Evolutionary conservation across 2,329 filamentous ascomycete species (phyloP).

Genomic region (Clonostachys rhizophaga): DNA sequence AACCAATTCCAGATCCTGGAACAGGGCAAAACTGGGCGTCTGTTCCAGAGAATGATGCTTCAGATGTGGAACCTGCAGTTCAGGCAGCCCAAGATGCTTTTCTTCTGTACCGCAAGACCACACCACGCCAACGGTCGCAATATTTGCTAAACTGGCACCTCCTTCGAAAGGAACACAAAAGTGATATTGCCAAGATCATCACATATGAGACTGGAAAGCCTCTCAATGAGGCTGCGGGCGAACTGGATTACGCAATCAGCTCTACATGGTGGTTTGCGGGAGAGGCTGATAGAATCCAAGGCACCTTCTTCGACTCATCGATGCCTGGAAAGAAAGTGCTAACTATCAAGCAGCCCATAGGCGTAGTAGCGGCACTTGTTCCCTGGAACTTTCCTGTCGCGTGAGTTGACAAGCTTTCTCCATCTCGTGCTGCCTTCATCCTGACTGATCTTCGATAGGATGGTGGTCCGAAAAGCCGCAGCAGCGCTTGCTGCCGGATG

Average conservation of each 20-base stretch:
- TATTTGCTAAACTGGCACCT: slow-evolving; percentile 32
- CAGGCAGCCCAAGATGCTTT: slow-evolving; percentile 27
- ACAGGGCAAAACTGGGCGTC: slow-evolving; percentile 43
- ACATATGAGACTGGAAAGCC: slow-evolving; percentile 53
- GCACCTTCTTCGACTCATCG: slow-evolving; percentile 54
- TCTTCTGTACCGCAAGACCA: slow-evolving; percentile 27
- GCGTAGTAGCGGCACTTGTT: slow-evolving; percentile 24
- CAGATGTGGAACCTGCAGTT: slow-evolving; percentile 30
- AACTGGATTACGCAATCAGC: slow-evolving; percentile 48
- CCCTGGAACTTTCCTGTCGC: slow-evolving; percentile 57
- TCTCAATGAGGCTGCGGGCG: slow-evolving; percentile 44
- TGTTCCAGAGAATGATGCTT: slow-evolving; percentile 38
- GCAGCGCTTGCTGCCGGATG: slow-evolving; percentile 67
- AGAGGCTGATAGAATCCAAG: slow-evolving; percentile 46
- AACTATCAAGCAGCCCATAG: slow-evolving; percentile 55
- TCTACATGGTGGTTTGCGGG: slow-evolving; percentile 55
- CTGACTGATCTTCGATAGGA: slow-evolving; percentile 8
- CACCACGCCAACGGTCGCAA: slow-evolving; percentile 25
- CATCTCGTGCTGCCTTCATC: not conserved
- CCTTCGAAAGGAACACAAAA: slow-evolving; percentile 26
- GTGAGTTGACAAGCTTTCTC: not conserved
- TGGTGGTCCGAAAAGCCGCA: slow-evolving; percentile 39
- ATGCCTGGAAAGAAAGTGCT: slow-evolving; percentile 61
- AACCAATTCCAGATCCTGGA: slow-evolving; percentile 35
- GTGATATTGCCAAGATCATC: slow-evolving; percentile 31